phyloP scores from a whole-genome alignment of 2,329 filamentous ascomycete genomes.

The Beauveria sp. region DNA sequence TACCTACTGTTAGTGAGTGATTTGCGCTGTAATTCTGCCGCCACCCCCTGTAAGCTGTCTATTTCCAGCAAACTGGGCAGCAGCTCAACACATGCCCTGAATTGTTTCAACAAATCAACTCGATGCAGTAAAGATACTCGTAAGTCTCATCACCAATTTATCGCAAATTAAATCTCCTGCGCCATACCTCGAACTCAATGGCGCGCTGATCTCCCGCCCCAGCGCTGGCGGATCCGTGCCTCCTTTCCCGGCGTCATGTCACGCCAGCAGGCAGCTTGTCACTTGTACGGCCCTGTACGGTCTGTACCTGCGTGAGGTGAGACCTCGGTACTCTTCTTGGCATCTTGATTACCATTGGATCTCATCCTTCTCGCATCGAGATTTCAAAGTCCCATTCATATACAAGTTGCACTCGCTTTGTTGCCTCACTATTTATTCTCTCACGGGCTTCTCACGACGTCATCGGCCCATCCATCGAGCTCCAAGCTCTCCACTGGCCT shows the following conservation, averaged over 20 bases:
- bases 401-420: not conserved
- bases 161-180: not conserved
- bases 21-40: not conserved
- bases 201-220: constrained; percentile 1
- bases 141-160: not conserved
- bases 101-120: not conserved
- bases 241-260: not conserved
- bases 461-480: not conserved
- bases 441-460: not conserved
- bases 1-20: not conserved
- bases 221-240: not conserved
- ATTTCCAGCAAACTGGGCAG: no score
- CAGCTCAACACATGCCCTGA: not conserved
- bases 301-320: no score
- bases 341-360: not conserved
- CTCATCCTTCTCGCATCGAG: not conserved
- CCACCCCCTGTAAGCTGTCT: not conserved
- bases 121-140: no score
- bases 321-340: not conserved
- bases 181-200: not conserved
- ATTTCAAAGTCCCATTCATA: not conserved
- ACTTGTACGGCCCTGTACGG: not conserved
- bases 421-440: not conserved
- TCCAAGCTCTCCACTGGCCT: not conserved
- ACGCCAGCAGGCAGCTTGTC: not conserved